These are phyloP conservation scores for Rhizopus delemar DNA, from an alignment of 371 early-diverging fungal genomes.

Conservation along the genomic window DNA sequence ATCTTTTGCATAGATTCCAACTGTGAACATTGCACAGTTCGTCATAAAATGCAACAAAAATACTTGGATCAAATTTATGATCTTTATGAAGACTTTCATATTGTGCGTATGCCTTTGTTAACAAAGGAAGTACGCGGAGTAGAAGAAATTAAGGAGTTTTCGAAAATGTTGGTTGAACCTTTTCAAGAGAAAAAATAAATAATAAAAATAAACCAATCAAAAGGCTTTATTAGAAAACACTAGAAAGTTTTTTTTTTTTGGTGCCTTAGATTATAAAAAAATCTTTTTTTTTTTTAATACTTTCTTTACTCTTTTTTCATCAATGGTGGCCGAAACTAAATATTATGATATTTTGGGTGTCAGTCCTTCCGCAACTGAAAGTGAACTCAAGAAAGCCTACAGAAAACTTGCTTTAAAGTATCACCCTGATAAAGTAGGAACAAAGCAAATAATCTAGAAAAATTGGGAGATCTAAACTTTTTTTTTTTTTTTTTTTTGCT, in stretches of 20 bases:
- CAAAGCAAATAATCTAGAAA: too few species aligned
- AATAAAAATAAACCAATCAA: slow-evolving; percentile 16
- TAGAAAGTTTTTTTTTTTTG: neutral
- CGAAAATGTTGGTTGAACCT: slow-evolving; percentile 87
- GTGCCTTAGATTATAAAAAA: too few species aligned
- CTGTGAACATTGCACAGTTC: slow-evolving; percentile 94
- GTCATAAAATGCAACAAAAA: slow-evolving; percentile 97
- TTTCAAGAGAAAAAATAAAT: slow-evolving; percentile 37
- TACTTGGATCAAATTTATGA: slow-evolving; percentile 97
- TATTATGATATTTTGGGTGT: slow-evolving; percentile 91
- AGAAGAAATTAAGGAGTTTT: slow-evolving; percentile 88
- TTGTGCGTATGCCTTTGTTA: slow-evolving; percentile 85
- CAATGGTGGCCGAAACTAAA: slow-evolving; percentile 81
- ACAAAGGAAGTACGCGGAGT: slow-evolving; percentile 97
- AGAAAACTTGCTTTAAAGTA: slow-evolving; percentile 87
- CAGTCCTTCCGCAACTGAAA: slow-evolving; percentile 73
- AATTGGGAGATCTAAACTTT: neutral
- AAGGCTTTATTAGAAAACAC: neutral
- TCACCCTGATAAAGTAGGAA: slow-evolving; percentile 88
- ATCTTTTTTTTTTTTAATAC: neutral
- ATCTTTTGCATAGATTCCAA: slow-evolving; percentile 60
- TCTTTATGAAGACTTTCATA: slow-evolving; percentile 97
- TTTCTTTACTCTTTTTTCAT: slow-evolving; percentile 8
- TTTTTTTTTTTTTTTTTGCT: neutral
- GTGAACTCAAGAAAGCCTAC: slow-evolving; percentile 91